A percentile compares a stretch with the other conserved stretches of the same genome.
Conservation (phyloP, 1,284 basidiomycete species). For the Pyrrhoderma lamaoense region DNA sequence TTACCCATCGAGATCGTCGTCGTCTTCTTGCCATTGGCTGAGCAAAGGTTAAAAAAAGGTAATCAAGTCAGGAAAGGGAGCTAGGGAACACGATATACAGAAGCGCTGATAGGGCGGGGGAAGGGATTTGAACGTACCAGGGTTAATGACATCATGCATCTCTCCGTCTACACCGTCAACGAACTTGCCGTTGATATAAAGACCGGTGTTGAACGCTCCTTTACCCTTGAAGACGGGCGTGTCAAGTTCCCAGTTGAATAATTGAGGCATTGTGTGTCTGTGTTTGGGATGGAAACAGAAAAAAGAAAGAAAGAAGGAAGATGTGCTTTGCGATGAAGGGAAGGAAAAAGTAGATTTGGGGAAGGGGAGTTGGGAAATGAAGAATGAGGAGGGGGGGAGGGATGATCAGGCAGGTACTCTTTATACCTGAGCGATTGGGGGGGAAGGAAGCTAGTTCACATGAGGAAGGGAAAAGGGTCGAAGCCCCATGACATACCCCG, state of each 20-base stretch:
- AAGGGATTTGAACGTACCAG: constrained; percentile 34
- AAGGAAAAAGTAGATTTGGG: too few species aligned
- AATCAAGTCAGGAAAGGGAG: too few species aligned
- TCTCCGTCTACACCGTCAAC: constrained; percentile 57
- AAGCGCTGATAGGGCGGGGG: too few species aligned
- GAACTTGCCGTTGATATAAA: constrained; percentile 83
- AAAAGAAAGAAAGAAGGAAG: neutral
- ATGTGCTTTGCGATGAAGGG: too few species aligned
- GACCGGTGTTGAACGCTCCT: constrained; percentile 60
- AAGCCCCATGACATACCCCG: too few species aligned
- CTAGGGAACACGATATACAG: too few species aligned
- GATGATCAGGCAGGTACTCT: too few species aligned
- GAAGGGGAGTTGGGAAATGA: too few species aligned
- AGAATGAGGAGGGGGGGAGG: too few species aligned
- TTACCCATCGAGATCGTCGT: constrained; percentile 64
- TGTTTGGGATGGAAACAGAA: neutral
- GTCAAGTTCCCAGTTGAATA: constrained; percentile 55
- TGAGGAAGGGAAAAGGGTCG: too few species aligned
- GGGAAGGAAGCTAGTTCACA: too few species aligned
- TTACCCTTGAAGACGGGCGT: constrained; percentile 64
- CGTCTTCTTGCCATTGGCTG: constrained; percentile 65
- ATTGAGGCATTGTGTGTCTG: constrained; percentile 24
- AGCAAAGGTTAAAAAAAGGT: neutral
- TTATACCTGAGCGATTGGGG: too few species aligned
- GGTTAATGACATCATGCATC: constrained; percentile 75